Conservation (phyloP, 106 monocot species). For the Dioscorea dumetorum region DNA sequence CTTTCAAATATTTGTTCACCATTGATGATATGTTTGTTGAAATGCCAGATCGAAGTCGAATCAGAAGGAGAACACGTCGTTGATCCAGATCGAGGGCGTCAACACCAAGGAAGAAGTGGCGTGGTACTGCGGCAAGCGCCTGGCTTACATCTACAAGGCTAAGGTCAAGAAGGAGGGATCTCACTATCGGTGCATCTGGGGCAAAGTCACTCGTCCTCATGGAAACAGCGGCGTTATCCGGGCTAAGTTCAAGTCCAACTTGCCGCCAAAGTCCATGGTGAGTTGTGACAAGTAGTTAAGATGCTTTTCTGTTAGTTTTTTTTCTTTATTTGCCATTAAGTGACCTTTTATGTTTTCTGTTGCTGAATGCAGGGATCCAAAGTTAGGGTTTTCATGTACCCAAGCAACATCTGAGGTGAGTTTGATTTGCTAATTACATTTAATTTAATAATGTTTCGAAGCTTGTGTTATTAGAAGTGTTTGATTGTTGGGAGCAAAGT, state of each 20-base stretch:
- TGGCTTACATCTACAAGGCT: constrained; percentile 84
- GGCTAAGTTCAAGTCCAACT: constrained; percentile 83
- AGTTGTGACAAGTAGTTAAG: background rate
- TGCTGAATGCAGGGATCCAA: constrained; percentile 10
- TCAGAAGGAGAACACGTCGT: constrained; percentile 73
- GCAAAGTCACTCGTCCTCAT: constrained; percentile 72
- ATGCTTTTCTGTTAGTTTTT: background rate
- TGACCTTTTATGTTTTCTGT: background rate
- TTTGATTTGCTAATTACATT: background rate
- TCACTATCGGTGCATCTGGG: constrained; percentile 69
- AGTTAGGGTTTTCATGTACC: constrained; percentile 25
- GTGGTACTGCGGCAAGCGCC: constrained; percentile 60
- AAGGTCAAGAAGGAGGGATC: constrained; percentile 70
- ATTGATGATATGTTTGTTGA: background rate
- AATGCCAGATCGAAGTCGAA: constrained; percentile 56
- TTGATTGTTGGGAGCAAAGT: no score
- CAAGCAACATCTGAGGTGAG: constrained; percentile 20
- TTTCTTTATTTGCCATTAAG: background rate
- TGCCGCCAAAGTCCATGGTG: constrained; percentile 84
- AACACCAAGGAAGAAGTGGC: constrained; percentile 74
- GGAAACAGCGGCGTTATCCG: constrained; percentile 76
- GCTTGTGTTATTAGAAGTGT: no score
- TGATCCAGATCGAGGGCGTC: constrained; percentile 77
- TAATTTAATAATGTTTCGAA: no score
- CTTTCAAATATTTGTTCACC: background rate